Conservation (phyloP, 1,284 basidiomycete species). For the Ustilago tritici region DNA sequence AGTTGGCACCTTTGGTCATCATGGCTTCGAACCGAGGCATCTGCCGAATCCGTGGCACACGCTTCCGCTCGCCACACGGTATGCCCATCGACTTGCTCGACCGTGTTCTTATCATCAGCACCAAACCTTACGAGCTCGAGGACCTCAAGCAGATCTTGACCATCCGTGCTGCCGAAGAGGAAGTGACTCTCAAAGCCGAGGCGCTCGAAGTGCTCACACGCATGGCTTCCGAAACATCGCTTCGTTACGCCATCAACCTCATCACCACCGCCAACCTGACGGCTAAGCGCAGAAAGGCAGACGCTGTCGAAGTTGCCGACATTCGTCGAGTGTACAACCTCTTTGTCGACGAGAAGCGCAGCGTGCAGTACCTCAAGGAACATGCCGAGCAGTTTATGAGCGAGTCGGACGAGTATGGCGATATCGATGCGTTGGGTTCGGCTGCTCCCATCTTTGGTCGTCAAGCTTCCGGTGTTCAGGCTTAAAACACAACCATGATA, state of each 20-base stretch:
- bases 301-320: slow-evolving; percentile 82
- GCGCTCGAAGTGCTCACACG: slow-evolving; percentile 83
- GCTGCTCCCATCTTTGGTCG: slow-evolving; percentile 43
- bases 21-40: slow-evolving; percentile 98
- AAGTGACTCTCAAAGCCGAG: slow-evolving; percentile 83
- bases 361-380: slow-evolving; percentile 88
- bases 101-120: slow-evolving; percentile 93
- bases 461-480: slow-evolving; percentile 27
- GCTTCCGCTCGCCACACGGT: slow-evolving; percentile 92
- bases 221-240: slow-evolving; percentile 82
- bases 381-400: slow-evolving; percentile 78
- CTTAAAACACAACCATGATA: neutral
- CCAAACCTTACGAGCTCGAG: slow-evolving; percentile 84
- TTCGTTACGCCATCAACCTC: slow-evolving; percentile 87
- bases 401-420: slow-evolving; percentile 60
- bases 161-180: slow-evolving; percentile 96
- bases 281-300: slow-evolving; percentile 82
- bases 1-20: slow-evolving; percentile 92
- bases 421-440: slow-evolving; percentile 34
- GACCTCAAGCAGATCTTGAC: slow-evolving; percentile 92
- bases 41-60: slow-evolving; percentile 93
- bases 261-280: slow-evolving; percentile 89
- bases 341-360: slow-evolving; percentile 95
- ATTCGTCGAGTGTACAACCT: slow-evolving; percentile 80
- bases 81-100: slow-evolving; percentile 94